Evolutionary conservation across 768 basidiomycete species (phyloP).

Genomic region (Podaxis sp.): DNA sequence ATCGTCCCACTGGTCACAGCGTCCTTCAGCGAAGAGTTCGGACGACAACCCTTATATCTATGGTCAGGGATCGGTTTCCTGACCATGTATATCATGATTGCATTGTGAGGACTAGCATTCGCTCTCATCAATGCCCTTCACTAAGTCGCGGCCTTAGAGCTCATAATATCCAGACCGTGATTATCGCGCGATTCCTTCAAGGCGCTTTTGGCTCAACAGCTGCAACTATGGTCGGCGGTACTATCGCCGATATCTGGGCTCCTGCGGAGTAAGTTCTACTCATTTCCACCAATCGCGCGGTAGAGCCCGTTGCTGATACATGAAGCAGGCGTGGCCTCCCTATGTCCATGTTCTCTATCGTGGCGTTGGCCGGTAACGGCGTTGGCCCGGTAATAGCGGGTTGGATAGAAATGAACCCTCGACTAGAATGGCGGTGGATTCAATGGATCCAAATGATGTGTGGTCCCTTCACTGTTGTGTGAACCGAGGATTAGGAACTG

Average conservation of each 20-base stretch:
- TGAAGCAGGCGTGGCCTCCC: slow-evolving; percentile 61
- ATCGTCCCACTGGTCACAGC: slow-evolving; percentile 62
- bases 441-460: slow-evolving; percentile 76
- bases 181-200: slow-evolving; percentile 53
- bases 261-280: slow-evolving; percentile 42
- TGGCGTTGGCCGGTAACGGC: slow-evolving; percentile 57
- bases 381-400: slow-evolving; percentile 61
- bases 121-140: slow-evolving; percentile 1
- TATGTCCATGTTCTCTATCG: slow-evolving; percentile 64
- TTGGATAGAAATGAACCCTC: slow-evolving; percentile 58
- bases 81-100: slow-evolving; percentile 44
- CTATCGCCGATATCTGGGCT: slow-evolving; percentile 62
- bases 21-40: slow-evolving; percentile 71
- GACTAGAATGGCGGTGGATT: slow-evolving; percentile 76
- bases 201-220: slow-evolving; percentile 68
- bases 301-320: neutral
- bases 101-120: slow-evolving; percentile 25
- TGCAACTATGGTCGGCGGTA: slow-evolving; percentile 66
- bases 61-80: slow-evolving; percentile 45
- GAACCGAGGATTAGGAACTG: neutral
- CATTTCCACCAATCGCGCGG: neutral
- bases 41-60: slow-evolving; percentile 56
- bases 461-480: neutral
- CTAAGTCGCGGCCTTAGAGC: slow-evolving; percentile 19
- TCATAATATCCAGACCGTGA: slow-evolving; percentile 51